Evolutionary conservation across 495 filamentous ascomycete genomes (phyloP), one percentile per base, ranked within the genome.

Genomic region (Polyplosphaeria fusca): DNA sequence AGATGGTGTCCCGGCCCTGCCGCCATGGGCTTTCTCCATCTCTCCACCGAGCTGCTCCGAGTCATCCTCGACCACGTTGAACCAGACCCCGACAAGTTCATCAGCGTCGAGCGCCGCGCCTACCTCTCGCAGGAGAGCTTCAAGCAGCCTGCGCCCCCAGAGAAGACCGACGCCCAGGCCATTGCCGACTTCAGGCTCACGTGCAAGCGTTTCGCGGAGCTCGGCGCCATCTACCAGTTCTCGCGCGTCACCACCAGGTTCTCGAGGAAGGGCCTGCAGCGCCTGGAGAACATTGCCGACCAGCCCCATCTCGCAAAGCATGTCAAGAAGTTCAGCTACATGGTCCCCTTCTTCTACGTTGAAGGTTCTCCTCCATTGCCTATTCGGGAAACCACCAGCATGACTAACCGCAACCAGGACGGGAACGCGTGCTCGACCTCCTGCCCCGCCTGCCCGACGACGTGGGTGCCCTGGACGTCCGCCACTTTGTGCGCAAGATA

Each of bases 251-350:
- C 75, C 7, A 73, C 82, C 19, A 77, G 85, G 28, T 87, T 86
- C 56, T 84, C 81, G 4, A 58, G 63, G 12, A 71, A 76, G 47
- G 85, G 82, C 1, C 80, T 88, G 47, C 67, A 71, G 26, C 71
- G 79, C 41, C 67, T 88, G 41, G 76, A 82, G 19, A 72, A 71
- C 16, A 76, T 82, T 28, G 70, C 73, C 22, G 60, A 61, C 25
- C 69, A 72, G 40, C 65, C 68, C 13, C 77, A 84, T 64, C 74
- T 85, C 18, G 78, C 81, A 30, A 74, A 71, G 56, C 77, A 84
- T 71, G 82, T 86, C 43, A 81, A 77, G 68, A 80, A 83, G 64
- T 82, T 88, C 67, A 84, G 81, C 61, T 88, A 88, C 67, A 79
- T 88, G 71, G 80, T 88, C 66, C 83, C 83, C 64, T 82, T 78